These are phyloP conservation scores for Sugiyamaella grinbergsii DNA, from an alignment of 1,139 yeast species.

Conservation along the genomic window DNA sequence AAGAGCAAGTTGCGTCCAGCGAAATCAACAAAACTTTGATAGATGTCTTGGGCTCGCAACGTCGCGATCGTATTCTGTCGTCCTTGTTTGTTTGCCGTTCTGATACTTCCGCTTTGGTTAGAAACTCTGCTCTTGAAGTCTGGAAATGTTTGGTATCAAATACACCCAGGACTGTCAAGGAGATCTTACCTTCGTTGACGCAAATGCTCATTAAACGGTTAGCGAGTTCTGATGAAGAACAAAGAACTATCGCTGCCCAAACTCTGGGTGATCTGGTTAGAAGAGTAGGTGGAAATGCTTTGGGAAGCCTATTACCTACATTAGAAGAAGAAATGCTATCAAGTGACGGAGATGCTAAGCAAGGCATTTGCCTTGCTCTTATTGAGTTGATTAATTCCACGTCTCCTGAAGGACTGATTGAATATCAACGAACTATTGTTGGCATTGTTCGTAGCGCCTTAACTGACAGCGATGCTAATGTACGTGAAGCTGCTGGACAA, in stretches of 20 bases:
- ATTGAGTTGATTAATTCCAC: constrained; percentile 83
- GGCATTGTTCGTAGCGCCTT: constrained; percentile 76
- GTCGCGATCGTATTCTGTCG: constrained; percentile 84
- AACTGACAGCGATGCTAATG: constrained; percentile 69
- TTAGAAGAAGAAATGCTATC: constrained; percentile 66
- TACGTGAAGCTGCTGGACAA: constrained; percentile 87
- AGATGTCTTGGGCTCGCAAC: constrained; percentile 80
- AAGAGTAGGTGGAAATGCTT: constrained; percentile 89
- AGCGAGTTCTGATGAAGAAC: constrained; percentile 76
- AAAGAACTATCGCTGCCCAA: constrained; percentile 87
- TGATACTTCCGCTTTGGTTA: constrained; percentile 83
- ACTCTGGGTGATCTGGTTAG: constrained; percentile 95
- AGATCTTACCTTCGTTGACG: constrained; percentile 82
- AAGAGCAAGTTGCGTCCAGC: constrained; percentile 56
- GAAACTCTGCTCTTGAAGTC: constrained; percentile 89
- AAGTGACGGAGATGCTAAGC: constrained; percentile 77
- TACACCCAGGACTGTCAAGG: constrained; percentile 95
- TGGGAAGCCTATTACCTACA: constrained; percentile 83
- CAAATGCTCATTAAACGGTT: constrained; percentile 76
- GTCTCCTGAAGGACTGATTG: constrained; percentile 58
- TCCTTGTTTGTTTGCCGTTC: constrained; percentile 90
- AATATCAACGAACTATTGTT: constrained; percentile 70
- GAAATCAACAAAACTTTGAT: constrained; percentile 69
- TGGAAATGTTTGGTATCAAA: constrained; percentile 97
- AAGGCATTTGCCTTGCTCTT: constrained; percentile 95